phyloP scores from a whole-genome alignment of 2,329 filamentous ascomycete species.

The Proliferodiscus dingleyae region DNA sequence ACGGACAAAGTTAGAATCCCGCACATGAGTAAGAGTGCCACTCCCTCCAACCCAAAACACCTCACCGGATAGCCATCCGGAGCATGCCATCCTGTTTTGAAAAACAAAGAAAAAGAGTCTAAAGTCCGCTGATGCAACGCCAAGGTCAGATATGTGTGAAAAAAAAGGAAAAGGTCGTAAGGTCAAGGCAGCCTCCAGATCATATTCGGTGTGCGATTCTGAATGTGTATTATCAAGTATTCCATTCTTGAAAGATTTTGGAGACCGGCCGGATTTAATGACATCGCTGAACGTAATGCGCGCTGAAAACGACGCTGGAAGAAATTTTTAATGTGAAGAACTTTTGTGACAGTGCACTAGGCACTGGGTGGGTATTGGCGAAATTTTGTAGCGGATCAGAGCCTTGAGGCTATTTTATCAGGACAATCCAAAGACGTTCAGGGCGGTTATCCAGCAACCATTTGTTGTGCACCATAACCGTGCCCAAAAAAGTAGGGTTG shows the following conservation, averaged over 20 bases:
- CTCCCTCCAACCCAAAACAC: constrained; percentile 31
- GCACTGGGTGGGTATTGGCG: constrained; percentile 22
- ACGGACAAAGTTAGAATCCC: constrained; percentile 22
- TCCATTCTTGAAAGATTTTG: constrained; percentile 21
- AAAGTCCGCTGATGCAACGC: constrained; percentile 31
- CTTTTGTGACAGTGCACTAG: constrained; percentile 28
- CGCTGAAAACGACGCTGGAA: constrained; percentile 23
- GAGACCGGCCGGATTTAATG: constrained; percentile 19
- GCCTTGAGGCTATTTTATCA: constrained; percentile 5
- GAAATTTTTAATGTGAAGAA: constrained; percentile 27
- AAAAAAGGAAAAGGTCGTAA: constrained; percentile 32
- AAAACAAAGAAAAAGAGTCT: constrained; percentile 31
- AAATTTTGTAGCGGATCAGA: constrained; percentile 5
- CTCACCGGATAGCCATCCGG: constrained; percentile 32
- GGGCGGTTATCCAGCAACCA: constrained; percentile 36
- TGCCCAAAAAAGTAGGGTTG: constrained; percentile 43
- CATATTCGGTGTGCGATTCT: constrained; percentile 23
- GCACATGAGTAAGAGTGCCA: constrained; percentile 28
- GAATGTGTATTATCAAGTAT: constrained; percentile 25
- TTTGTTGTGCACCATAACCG: constrained; percentile 42
- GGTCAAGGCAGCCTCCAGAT: constrained; percentile 36
- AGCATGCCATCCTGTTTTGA: constrained; percentile 33
- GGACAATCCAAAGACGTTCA: not conserved
- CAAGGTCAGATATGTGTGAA: constrained; percentile 19
- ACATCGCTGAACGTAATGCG: constrained; percentile 28